Percentiles rank a stretch among this genome's conserved stretches.
Conservation (phyloP, 2,329 filamentous ascomycete species). For the Blumeria graminis region DNA sequence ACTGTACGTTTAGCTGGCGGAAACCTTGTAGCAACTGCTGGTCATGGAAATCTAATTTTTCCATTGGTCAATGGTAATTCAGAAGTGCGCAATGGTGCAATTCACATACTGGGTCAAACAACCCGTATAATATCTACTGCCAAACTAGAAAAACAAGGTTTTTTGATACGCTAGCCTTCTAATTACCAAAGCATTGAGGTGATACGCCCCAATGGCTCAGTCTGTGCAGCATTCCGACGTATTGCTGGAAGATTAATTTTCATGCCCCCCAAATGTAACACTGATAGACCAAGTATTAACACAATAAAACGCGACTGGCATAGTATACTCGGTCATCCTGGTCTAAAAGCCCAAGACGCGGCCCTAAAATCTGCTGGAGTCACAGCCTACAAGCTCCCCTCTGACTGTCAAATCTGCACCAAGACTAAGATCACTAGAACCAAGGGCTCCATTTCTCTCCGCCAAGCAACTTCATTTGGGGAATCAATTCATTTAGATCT, state of each 20-base stretch:
- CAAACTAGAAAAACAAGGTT: background rate
- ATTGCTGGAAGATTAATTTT: background rate
- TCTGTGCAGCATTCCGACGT: background rate
- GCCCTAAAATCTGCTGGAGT: background rate
- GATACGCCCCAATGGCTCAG: background rate
- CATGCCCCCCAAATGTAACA: background rate
- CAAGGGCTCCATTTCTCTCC: background rate
- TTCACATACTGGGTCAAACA: background rate
- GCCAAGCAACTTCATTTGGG: background rate
- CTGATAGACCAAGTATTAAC: background rate
- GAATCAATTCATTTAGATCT: background rate
- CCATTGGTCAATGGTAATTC: background rate
- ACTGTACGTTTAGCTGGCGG: background rate
- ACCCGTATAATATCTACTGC: background rate
- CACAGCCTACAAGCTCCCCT: background rate
- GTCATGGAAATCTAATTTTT: background rate
- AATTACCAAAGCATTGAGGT: background rate
- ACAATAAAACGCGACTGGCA: background rate
- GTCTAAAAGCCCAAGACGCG: background rate
- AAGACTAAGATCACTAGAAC: background rate
- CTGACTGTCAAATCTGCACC: background rate
- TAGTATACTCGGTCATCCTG: background rate
- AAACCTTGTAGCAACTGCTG: background rate
- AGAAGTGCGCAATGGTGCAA: background rate
- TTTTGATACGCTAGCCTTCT: background rate